A percentile compares a stretch with the other conserved stretches of the same genome.
Conservation (phyloP, 1,139 yeast species). For the Lodderomyces orthopsilosis region DNA sequence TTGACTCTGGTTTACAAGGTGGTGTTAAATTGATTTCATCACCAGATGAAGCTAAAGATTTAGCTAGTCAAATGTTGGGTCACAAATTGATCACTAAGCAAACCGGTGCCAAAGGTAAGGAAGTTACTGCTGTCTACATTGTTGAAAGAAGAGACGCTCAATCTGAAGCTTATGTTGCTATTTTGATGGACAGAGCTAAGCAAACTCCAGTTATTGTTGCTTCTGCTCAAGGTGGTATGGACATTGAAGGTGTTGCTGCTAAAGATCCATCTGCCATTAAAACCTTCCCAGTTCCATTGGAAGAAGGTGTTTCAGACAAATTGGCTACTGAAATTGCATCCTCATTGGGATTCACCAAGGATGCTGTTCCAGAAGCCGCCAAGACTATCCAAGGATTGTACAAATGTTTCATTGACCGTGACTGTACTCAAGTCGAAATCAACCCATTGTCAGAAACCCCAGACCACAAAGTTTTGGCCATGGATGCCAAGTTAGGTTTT, state of each 20-base stretch:
- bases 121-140: slow-evolving; percentile 93
- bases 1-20: slow-evolving; percentile 92
- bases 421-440: slow-evolving; percentile 97
- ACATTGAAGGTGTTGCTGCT: slow-evolving; percentile 97
- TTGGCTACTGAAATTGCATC: slow-evolving; percentile 76
- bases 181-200: slow-evolving; percentile 88
- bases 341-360: slow-evolving; percentile 75
- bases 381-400: slow-evolving; percentile 82
- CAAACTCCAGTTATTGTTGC: slow-evolving; percentile 94
- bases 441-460: slow-evolving; percentile 95
- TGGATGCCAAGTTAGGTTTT: slow-evolving; percentile 98
- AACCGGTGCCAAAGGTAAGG: slow-evolving; percentile 96
- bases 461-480: slow-evolving; percentile 88
- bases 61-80: slow-evolving; percentile 85
- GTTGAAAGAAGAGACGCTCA: slow-evolving; percentile 93
- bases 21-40: slow-evolving; percentile 91
- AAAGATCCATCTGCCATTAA: slow-evolving; percentile 89
- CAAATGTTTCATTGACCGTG: slow-evolving; percentile 84
- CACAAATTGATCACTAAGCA: slow-evolving; percentile 96
- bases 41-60: slow-evolving; percentile 82
- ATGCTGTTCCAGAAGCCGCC: slow-evolving; percentile 84
- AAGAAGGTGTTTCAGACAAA: slow-evolving; percentile 75
- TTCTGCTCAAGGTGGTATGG: slow-evolving; percentile 99
- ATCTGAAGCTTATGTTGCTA: slow-evolving; percentile 94
- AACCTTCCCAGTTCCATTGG: slow-evolving; percentile 77